Evolutionary conservation across 2,329 filamentous ascomycete genomes (phyloP).

Genomic region (Thelonectria olida): DNA sequence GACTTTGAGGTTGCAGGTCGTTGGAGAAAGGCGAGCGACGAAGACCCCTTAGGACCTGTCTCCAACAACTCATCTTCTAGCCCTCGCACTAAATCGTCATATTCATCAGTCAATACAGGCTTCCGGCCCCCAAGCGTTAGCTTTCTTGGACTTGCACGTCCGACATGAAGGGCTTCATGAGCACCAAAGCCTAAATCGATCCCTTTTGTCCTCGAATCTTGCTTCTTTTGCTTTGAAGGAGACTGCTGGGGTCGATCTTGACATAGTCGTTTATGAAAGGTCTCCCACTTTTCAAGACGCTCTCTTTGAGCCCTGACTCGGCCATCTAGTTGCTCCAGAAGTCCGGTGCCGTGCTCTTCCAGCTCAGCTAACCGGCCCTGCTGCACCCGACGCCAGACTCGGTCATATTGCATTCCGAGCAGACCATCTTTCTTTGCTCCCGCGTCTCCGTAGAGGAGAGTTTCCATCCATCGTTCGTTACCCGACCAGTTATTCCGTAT

Average conservation of each 20-base stretch:
- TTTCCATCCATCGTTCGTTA: constrained; percentile 76
- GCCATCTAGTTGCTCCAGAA: constrained; percentile 76
- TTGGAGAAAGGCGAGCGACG: constrained; percentile 34
- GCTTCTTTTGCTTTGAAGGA: constrained; percentile 33
- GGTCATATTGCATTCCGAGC: constrained; percentile 73
- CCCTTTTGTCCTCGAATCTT: constrained; percentile 46
- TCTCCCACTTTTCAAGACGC: constrained; percentile 77
- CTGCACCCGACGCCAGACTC: constrained; percentile 75
- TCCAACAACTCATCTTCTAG: constrained; percentile 53
- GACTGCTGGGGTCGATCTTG: constrained; percentile 41
- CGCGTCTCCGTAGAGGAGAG: constrained; percentile 73
- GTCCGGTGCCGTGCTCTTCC: constrained; percentile 58
- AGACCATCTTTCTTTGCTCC: constrained; percentile 66
- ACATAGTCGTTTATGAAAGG: constrained; percentile 65
- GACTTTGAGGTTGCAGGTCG: constrained; percentile 11
- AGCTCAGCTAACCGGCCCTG: constrained; percentile 66
- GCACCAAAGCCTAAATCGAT: constrained; percentile 64
- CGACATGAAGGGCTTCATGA: constrained; percentile 59
- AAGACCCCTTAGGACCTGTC: constrained; percentile 34
- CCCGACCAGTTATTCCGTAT: constrained; percentile 82
- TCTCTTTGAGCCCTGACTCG: constrained; percentile 73
- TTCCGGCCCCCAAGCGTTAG: constrained; percentile 28
- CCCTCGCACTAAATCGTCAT: constrained; percentile 52
- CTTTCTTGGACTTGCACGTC: constrained; percentile 45
- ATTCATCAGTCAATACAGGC: constrained; percentile 50